phyloP scores from a whole-genome alignment of 257 asterid genomes.

The Solanum okadae region DNA sequence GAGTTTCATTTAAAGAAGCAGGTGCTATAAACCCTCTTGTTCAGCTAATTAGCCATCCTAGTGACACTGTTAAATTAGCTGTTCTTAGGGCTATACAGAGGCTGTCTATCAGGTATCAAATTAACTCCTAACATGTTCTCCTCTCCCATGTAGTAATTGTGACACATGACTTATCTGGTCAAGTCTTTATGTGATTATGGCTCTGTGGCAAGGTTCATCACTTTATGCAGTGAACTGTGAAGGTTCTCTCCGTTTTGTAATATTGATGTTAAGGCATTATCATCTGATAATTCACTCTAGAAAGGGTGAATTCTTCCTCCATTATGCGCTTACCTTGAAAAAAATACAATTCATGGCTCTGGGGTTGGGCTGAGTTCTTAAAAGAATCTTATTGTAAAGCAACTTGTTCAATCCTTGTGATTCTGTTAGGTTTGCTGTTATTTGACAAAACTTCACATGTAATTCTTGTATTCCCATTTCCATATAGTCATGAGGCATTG shows the following conservation, averaged over 20 bases:
- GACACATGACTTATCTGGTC: background rate
- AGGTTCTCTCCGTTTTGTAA: background rate
- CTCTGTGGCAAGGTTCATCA: background rate
- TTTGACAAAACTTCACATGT: background rate
- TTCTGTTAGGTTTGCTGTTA: background rate
- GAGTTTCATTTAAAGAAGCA: slow-evolving; percentile 59
- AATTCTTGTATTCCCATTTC: background rate
- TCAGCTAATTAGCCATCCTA: slow-evolving; percentile 51
- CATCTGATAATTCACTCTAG: background rate
- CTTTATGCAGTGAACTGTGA: background rate
- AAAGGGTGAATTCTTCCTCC: background rate
- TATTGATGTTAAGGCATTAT: background rate
- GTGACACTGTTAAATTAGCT: slow-evolving; percentile 40
- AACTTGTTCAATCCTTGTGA: background rate
- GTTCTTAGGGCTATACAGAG: slow-evolving; percentile 61
- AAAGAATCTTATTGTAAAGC: background rate
- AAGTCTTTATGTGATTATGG: background rate
- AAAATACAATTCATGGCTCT: background rate
- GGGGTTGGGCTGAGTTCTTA: background rate
- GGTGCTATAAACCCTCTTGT: slow-evolving; percentile 65
- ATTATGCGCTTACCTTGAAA: background rate
- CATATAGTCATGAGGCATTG: background rate
- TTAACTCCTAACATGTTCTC: background rate
- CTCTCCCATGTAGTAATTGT: background rate
- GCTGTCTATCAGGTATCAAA: slow-evolving; percentile 66